Evolutionary conservation across 257 asterid genomes (phyloP), one percentile per base, ranked within the genome.

Genomic region (Fraxinus anomala): DNA sequence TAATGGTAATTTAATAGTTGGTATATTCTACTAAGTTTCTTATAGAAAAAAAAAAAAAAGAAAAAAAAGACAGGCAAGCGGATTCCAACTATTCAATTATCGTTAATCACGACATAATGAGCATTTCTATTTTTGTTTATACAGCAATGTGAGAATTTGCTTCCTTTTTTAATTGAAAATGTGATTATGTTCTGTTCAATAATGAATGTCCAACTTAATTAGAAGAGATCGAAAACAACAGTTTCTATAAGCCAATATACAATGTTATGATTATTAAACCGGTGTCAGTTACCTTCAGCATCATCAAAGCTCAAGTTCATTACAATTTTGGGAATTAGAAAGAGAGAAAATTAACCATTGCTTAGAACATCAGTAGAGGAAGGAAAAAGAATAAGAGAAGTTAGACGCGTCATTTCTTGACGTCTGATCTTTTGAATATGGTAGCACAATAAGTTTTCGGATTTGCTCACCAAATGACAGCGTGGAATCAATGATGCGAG

Each of bases 291-390:
- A 28, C 26, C 26, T 6, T 54, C 39, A 74, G 40, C 33, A 23
- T 7, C 34, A 19, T 11, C 65, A 36, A 56, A 75, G 76, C 63
- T 44, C 28, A 28, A 26, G 74, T 51, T 61, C 72, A 70, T n/a
- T 17, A 70, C 54, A 12, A 56, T 33, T 68, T 23, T 68, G 67
- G 47, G 26, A 73, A 44, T 7, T 17, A 17, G 61, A 51, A 17
- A n/a, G 26, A 54, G 16, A 11, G 49, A 59, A 40, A 59, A 59
- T 59, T 28, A 7, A 59, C 30, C 12, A 19, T 54, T 17, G 10
- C 65, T 54, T 54, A 54, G 23, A 54, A 2, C 26, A 54, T 19
- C 63, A 54, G 65, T 7, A 19, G 65, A 19, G 65, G 2, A 54
- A 54, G 65, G 12, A 54, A 54, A 17, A 54, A 54, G 5, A 14